These are phyloP conservation scores for Barnettozyma siamensis DNA, from an alignment of 805 yeast genomes.

Conservation along the genomic window DNA sequence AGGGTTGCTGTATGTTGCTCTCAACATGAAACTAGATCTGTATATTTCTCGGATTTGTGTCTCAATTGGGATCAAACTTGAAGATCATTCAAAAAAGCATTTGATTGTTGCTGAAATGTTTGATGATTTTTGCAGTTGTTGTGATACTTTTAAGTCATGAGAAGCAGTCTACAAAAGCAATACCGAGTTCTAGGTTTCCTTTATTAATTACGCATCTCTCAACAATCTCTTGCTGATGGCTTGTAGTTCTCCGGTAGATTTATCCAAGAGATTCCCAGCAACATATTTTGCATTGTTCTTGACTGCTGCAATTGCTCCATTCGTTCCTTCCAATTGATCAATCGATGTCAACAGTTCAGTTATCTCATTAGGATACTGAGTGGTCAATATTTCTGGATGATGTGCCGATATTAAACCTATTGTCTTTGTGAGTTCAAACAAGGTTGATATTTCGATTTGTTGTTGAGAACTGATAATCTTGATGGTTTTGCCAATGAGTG, in stretches of 20 bases:
- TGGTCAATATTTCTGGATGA: constrained; percentile 11
- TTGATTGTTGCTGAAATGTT: too few species aligned
- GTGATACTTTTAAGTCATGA: too few species aligned
- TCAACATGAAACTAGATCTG: too few species aligned
- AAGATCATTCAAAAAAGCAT: too few species aligned
- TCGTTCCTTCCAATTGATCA: neutral
- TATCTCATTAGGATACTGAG: constrained; percentile 8
- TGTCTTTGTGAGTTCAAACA: constrained; percentile 25
- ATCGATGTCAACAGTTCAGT: constrained; percentile 10
- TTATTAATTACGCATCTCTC: constrained; percentile 11
- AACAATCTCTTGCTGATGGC: constrained; percentile 1
- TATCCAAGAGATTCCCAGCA: constrained; percentile 12
- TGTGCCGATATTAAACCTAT: constrained; percentile 21
- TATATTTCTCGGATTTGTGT: too few species aligned
- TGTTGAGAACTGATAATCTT: constrained; percentile 9
- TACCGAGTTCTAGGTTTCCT: too few species aligned
- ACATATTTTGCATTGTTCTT: constrained; percentile 20
- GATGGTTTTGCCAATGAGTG: constrained; percentile 11
- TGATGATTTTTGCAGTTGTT: too few species aligned
- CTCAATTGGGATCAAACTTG: too few species aligned
- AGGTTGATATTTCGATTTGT: constrained; percentile 12
- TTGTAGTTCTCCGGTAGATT: constrained; percentile 3
- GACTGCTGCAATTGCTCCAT: constrained; percentile 15
- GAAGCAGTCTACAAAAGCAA: too few species aligned
- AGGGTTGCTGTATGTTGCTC: too few species aligned